Evolutionary conservation across 805 yeast genomes (phyloP).

Genomic region (Lachancea meyersii): DNA sequence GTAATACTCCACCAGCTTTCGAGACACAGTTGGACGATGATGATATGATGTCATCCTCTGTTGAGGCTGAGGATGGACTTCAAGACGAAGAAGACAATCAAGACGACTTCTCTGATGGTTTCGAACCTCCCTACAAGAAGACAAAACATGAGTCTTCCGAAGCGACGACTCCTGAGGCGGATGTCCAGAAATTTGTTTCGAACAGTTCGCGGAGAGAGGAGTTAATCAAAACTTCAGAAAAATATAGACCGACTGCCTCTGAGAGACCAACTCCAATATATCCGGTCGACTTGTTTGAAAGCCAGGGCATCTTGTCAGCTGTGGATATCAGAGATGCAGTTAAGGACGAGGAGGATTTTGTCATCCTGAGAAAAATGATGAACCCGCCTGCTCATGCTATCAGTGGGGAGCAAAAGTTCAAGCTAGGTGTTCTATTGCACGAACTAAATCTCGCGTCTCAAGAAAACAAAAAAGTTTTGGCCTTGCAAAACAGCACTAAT

Average conservation of each 20-base stretch:
- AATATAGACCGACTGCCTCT: constrained; percentile 46
- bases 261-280: constrained; percentile 51
- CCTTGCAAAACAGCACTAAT: constrained; percentile 22
- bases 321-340: constrained; percentile 46
- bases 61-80: constrained; percentile 10
- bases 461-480: constrained; percentile 6
- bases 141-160: constrained; percentile 13
- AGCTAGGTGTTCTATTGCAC: background rate
- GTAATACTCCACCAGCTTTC: constrained; percentile 1
- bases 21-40: constrained; percentile 12
- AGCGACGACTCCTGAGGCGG: constrained; percentile 28
- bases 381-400: constrained; percentile 11
- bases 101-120: constrained; percentile 16
- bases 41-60: background rate
- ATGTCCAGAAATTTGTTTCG: constrained; percentile 16
- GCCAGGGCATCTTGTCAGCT: constrained; percentile 25
- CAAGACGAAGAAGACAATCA: constrained; percentile 14
- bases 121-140: constrained; percentile 23
- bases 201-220: constrained; percentile 15
- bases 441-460: background rate
- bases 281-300: constrained; percentile 31
- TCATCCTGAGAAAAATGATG: constrained; percentile 44
- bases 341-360: constrained; percentile 71
- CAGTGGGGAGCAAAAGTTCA: background rate
- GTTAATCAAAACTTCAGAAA: constrained; percentile 23